Base-by-base conservation (phyloP, 176 grass and related monocot species). In the Oryza meyeriana region DNA sequence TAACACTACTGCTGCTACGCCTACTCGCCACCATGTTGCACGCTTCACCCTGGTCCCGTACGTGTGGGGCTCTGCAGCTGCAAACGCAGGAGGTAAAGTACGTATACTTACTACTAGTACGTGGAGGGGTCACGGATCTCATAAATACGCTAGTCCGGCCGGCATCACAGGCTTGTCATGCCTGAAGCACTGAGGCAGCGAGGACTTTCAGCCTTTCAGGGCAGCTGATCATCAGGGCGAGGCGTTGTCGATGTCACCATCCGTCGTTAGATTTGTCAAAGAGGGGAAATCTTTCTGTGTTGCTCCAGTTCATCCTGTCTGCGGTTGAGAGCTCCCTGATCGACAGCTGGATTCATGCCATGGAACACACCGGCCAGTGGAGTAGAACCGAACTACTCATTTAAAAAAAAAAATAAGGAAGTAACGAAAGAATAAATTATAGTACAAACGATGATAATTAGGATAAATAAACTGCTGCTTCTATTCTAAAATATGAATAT, bases 241-340 rank as follows among this genome's bases (percentile, higher is more conserved):
- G 76, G 52, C 31, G 33, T 18, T 20, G 66, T 44, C 70, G 10
- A 30, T 16, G 58, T 36, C 61, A 61, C 0, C 20, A 65, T 30
- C 30, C 45, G 29, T 74, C 4, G 76, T 26, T 75, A 47, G 38
- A 50, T 67, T 33, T 63, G 75, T 14, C 87, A 32, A 75, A 34
- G 63, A 12, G 1, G 52, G 47, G 30, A 55, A 4, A 47, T 38
- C 25, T 17, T 26, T 47, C 39, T 55, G 39, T 57, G 76, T 5
- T 66, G 58, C 69, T 62, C 33, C 44, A 66, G 76, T 66, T 73
- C 76, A 69, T 75, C 35, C 10, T 89, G 77, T 84, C 64, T 77
- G 71, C 3, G 71, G 82, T 85, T 81, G 82, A 71, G 77, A 70
- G 71, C 33, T 68, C 40, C 26, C 30, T 28, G 33, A 55, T 25